These are phyloP conservation scores for Arthrinium puccinioides DNA, from an alignment of 2,329 filamentous ascomycete genomes.

Conservation along the genomic window DNA sequence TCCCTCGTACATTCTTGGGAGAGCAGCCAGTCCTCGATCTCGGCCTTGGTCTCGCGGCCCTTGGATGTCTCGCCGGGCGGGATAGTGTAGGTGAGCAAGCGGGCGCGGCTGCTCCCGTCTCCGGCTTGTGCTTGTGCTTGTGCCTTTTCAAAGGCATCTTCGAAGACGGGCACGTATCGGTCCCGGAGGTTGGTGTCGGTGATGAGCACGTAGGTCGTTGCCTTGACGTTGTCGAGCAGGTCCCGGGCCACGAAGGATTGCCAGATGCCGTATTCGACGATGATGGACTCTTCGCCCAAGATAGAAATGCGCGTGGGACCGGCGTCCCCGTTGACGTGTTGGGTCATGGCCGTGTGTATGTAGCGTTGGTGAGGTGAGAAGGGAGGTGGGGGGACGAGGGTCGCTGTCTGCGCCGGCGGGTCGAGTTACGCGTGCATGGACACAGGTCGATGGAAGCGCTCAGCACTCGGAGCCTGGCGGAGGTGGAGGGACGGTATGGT, in stretches of 20 bases:
- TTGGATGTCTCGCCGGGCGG: conserved; percentile 92
- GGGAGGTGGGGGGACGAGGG: background rate
- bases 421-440: too few relatives aligned
- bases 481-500: too few relatives aligned
- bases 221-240: conserved; percentile 66
- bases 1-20: conserved; percentile 88
- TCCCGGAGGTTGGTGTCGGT: conserved; percentile 89
- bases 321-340: conserved; percentile 3
- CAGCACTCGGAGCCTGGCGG: too few relatives aligned
- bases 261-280: conserved; percentile 90
- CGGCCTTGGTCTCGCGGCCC: conserved; percentile 84
- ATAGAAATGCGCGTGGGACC: conserved; percentile 63
- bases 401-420: too few relatives aligned
- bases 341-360: conserved; percentile 1
- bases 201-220: conserved; percentile 91
- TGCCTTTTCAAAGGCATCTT: conserved; percentile 52
- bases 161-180: conserved; percentile 74
- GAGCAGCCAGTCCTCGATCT: conserved; percentile 97
- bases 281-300: conserved; percentile 80
- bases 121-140: conserved; percentile 25
- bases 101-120: conserved; percentile 24
- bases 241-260: conserved; percentile 73
- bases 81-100: conserved; percentile 69
- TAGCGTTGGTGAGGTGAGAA: background rate
- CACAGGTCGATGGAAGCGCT: too few relatives aligned